Percentiles rank a stretch among this genome's conserved stretches.
These are phyloP conservation scores for Plantago coronopus DNA, from an alignment of 305 asterid species.

Conservation along the genomic window DNA sequence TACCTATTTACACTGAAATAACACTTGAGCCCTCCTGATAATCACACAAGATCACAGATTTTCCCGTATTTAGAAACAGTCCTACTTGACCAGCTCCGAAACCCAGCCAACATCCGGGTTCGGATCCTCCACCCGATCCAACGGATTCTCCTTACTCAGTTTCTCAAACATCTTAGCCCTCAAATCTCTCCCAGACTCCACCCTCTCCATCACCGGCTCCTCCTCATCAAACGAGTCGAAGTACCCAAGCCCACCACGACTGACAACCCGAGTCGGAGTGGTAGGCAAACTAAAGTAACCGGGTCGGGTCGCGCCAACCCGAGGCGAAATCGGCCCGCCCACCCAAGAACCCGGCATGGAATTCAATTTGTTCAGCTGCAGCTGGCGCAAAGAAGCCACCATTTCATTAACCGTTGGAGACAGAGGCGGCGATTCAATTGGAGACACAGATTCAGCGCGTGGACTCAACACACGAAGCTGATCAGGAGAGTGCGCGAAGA, in stretches of 20 bases:
- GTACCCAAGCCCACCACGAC: constrained; percentile 31
- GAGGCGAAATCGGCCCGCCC: constrained; percentile 36
- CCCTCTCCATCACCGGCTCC: constrained; percentile 36
- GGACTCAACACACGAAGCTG: constrained; percentile 67
- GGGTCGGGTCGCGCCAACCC: constrained; percentile 27
- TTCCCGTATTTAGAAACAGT: neutral
- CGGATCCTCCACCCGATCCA: constrained; percentile 34
- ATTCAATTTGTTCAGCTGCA: constrained; percentile 53
- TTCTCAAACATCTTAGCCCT: constrained; percentile 54
- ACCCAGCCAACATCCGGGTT: constrained; percentile 67
- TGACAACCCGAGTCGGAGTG: constrained; percentile 33
- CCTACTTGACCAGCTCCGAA: constrained; percentile 45
- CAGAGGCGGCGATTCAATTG: constrained; percentile 73
- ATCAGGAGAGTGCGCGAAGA: constrained; percentile 84
- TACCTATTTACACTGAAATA: neutral
- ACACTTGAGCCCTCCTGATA: neutral
- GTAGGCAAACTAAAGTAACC: constrained; percentile 40
- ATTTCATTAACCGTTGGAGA: constrained; percentile 55
- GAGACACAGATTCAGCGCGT: constrained; percentile 50
- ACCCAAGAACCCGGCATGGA: constrained; percentile 32
- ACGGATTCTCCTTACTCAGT: constrained; percentile 47
- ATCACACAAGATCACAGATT: too few species aligned
- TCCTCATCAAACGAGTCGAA: constrained; percentile 32
- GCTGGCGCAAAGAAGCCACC: constrained; percentile 52
- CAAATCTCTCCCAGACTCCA: constrained; percentile 46